phyloP scores from a whole-genome alignment of 1,284 basidiomycete genomes.

The Exsudoporus floridanus region DNA sequence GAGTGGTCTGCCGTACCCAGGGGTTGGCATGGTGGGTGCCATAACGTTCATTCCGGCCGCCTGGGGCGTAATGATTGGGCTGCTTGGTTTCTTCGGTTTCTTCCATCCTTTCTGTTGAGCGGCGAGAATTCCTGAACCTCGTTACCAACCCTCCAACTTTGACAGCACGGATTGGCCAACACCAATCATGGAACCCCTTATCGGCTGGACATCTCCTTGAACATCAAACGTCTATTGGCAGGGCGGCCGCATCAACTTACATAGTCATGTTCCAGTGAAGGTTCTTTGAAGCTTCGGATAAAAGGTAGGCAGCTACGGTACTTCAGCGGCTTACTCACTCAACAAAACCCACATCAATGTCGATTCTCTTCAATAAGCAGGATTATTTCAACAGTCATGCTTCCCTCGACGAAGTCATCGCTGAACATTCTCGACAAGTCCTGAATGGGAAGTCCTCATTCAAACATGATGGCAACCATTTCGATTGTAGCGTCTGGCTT shows the following conservation, averaged over 20 bases:
- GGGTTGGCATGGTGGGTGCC: conserved; percentile 13
- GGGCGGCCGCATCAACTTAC: neutral
- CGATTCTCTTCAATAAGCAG: neutral
- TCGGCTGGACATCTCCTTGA: neutral
- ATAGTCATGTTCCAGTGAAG: neutral
- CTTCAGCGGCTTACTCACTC: neutral
- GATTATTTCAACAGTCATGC: neutral
- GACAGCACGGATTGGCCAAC: neutral
- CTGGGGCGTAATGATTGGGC: neutral
- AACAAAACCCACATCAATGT: conserved; percentile 7
- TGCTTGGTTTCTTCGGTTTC: neutral
- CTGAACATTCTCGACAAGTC: conserved; percentile 9
- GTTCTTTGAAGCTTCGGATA: conserved; percentile 3
- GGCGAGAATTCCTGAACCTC: neutral
- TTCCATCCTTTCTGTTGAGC: neutral
- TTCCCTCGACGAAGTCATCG: neutral
- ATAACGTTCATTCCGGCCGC: neutral
- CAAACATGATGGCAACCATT: neutral
- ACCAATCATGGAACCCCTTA: neutral
- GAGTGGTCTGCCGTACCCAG: neutral
- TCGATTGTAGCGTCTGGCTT: neutral
- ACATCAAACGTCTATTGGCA: conserved; percentile 9
- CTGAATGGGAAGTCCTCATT: neutral
- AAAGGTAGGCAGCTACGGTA: conserved; percentile 10
- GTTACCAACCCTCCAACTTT: neutral